These are phyloP conservation scores for Cucumis sativus DNA, from an alignment of 306 rosid genomes.

Conservation along the genomic window Cucumber_9930_V3 NC_026657.2:8577501-8578000, in stretches of 20 bases:
- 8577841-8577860: neutral
- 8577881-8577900: constrained; percentile 2
- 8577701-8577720: constrained; percentile 25
- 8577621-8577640: constrained; percentile 52
- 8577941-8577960: constrained; percentile 44
- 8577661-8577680: constrained; percentile 48
- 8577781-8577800: neutral
- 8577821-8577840: neutral
- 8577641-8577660: constrained; percentile 55
- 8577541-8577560: constrained; percentile 32
- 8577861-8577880: neutral
- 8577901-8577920: constrained; percentile 65
- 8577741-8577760: neutral
- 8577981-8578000: constrained; percentile 76
- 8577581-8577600: constrained; percentile 55
- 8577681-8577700: constrained; percentile 45
- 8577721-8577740: neutral
- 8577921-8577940: constrained; percentile 42
- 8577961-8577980: constrained; percentile 60
- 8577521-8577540: constrained; percentile 45
- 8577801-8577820: neutral
- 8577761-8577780: neutral
- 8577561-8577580: constrained; percentile 47
- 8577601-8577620: constrained; percentile 62
- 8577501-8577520: constrained; percentile 33